A percentile compares a stretch with the other conserved stretches of the same genome.
Evolutionary conservation across 257 asterid genomes (phyloP).

Genomic region (Nicotiana attenuata): DNA sequence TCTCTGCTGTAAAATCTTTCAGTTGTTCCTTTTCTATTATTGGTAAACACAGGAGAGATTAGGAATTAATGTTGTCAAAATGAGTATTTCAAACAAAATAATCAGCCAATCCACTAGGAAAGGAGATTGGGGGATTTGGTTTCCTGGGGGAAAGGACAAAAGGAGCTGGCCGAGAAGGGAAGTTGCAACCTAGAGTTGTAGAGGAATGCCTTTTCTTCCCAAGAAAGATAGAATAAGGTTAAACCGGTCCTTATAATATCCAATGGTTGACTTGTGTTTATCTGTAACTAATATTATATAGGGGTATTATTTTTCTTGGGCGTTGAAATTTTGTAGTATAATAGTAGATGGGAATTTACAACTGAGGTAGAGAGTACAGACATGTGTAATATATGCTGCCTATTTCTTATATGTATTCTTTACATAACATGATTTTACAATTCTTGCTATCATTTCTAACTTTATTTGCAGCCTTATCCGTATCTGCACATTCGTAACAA

Average conservation of each 20-base stretch:
- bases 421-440: not conserved
- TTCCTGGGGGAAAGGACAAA: no score
- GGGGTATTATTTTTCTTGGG: not conserved
- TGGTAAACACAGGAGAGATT: no score
- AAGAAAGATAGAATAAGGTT: not conserved
- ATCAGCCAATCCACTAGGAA: no score
- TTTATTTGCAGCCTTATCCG: conserved; percentile 50
- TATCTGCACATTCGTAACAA: conserved; percentile 70
- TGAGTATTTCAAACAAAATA: no score
- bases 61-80: no score
- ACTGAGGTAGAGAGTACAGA: not conserved
- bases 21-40: no score
- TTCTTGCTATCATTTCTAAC: conserved; percentile 6
- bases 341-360: not conserved
- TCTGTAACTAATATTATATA: not conserved
- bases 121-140: no score
- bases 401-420: not conserved
- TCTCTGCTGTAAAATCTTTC: no score
- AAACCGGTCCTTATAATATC: not conserved
- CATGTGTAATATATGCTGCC: not conserved
- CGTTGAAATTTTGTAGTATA: not conserved
- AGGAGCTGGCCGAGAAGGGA: no score
- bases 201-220: not conserved
- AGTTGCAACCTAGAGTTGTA: not conserved
- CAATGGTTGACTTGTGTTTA: not conserved